Base-by-base conservation (phyloP, 2,329 filamentous ascomycete genomes). In the Lasiodiplodia sp. region DNA sequence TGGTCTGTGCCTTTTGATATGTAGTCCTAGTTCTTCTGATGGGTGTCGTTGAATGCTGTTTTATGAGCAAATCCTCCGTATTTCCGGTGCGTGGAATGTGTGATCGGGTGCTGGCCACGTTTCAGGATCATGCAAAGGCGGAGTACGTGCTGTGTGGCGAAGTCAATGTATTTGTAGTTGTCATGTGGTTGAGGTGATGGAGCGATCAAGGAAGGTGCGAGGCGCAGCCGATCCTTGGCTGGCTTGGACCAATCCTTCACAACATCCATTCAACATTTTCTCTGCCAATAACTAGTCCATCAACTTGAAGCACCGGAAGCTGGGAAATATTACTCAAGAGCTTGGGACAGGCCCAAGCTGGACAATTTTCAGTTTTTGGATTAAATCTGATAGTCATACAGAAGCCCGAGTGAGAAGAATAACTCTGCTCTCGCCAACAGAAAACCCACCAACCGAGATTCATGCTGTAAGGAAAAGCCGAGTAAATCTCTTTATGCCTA, bases 301-400 rank as follows among this genome's bases (percentile, higher is more conserved):
- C 25, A 6, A 37, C 31, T 53, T 44, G 38, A 14, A 18, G 5
- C 18, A 47, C 6, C n/a, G 7, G 16, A 18, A 11, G 10, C 5
- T 10, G 31, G 31, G 31, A 10, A 21, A 56, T 37, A 11, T 21
- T 51, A 44, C 25, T 51, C 14, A 47, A 12, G 12, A 21, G 44
- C 58, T 16, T 21, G 23, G 25, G 25, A 8, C 25, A 51, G 6
- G n/a, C 23, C 18, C 25, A 31, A 34, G 40, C 40, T 4, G 4
- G 10, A 37, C 31, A 28, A 6, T 51, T 51, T 63, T 63, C 14
- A 10, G 7, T 28, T 64, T 52, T 52, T 47, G 12, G 25, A 52
- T 52, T 38, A 52, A 57, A 28, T 2, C 6, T 7, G 16, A 64
- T 64, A 52, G 28, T 64, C 38, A 52, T 64, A 64, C 60, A 64